These are phyloP conservation scores for Rhizophagus sp. DNA, from an alignment of 192 early-diverging fungal species.

Conservation along the genomic window DNA sequence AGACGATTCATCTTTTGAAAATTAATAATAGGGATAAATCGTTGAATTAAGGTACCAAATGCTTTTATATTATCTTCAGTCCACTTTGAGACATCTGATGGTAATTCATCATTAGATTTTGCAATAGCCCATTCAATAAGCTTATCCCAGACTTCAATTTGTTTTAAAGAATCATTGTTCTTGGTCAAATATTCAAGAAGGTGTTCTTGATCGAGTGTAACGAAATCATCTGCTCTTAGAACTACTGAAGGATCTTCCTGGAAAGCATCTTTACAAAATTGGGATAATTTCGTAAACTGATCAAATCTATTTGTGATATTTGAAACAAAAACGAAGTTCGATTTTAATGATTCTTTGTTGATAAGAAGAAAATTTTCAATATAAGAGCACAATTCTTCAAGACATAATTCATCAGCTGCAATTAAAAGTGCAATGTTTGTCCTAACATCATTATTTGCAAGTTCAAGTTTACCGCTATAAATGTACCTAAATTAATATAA, in stretches of 20 bases:
- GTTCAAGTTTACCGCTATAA: too few relatives aligned
- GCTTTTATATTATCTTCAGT: neutral
- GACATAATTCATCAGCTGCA: too few relatives aligned
- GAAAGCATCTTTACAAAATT: neutral
- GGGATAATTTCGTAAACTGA: neutral
- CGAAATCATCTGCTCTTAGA: neutral
- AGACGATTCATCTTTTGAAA: neutral
- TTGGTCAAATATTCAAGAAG: neutral
- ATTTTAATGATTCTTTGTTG: neutral
- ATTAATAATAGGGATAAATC: neutral
- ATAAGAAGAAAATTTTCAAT: neutral
- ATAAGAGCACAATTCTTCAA: neutral
- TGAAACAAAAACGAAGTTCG: neutral
- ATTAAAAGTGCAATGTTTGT: too few relatives aligned
- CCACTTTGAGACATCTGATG: neutral
- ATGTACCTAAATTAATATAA: too few relatives aligned
- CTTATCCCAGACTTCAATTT: neutral
- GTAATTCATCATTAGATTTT: neutral
- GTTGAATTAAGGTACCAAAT: neutral
- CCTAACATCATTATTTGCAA: too few relatives aligned
- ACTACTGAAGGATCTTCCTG: neutral
- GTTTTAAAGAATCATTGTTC: neutral
- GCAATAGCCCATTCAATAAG: constrained; percentile 2
- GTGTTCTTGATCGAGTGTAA: neutral
- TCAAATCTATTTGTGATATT: neutral